Base-by-base conservation (phyloP, 768 basidiomycete species). In the Auricularia heimuer region DNA sequence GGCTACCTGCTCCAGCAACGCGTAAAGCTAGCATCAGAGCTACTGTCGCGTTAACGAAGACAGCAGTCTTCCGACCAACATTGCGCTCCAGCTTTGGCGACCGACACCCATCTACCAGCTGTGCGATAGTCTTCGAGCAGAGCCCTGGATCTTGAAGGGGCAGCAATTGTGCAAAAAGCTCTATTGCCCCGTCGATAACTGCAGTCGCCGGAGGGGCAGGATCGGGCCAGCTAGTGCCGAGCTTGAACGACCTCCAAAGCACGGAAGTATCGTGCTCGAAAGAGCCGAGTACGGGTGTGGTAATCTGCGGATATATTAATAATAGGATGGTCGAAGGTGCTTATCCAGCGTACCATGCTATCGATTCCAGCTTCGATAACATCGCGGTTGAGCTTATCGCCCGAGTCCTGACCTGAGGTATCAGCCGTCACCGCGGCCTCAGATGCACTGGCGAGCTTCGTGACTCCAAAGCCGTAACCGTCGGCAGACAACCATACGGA, bases 391-490 rank as follows among this genome's bases (percentile, higher is more conserved):
- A 89, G 74, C 69, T 78, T 79, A 64, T 86, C 83, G 64, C 77
- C 63, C 14, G 54, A 18, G 34, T 62, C 24, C 21, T 71, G 71
- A 18, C 70, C 70, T 3, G 73, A 66, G 36, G 66, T 61, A 44
- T 77, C 76, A 6, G 71, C 69, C 39, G 75, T 74, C 3, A 36
- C 45, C 36, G 29, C 24, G 37, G 79, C 76, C 63, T 83, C 79
- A 61, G 84, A 80, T 12, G 75, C 72, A 24, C 85, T 74, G 60
- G 86, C 83, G 24, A 87, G 76, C 54, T 82, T 88, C 3, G 92
- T 92, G 2, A 97, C 86, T 0, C 96, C 96, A 75, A 92, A 94
- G 0, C 87, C 95, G 75, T 94, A 96, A 4, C 93, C 92, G 73
- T 98, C 96, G 1, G 82, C 80, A 64, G 84, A 83, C 64, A 88